Evolutionary conservation across 2,329 filamentous ascomycete species (phyloP), one percentile per base, ranked within the genome.

Genomic region (Pseudofabraea citricarpa): DNA sequence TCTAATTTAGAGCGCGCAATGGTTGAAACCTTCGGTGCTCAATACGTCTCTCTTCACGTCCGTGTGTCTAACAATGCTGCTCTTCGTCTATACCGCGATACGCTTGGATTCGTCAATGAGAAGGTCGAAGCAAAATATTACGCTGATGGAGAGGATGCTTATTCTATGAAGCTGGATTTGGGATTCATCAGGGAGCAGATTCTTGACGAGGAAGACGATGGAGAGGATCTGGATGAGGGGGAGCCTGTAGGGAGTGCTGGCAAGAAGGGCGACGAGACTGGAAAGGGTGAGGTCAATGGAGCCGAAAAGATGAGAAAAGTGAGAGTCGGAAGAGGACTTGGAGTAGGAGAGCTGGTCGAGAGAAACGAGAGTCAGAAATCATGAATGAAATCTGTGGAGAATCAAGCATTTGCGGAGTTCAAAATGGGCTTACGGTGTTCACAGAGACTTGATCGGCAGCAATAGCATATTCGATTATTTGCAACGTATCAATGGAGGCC

Each of bases 71-170:
- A 98, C 74, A 79, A 79, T 49, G 93, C 93, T 6, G 93, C 93
- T 20, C 79, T 95, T 50, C 87, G 87, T 58, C 79, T 98, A 18
- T 98, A 98, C 77, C 83, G 89, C 57, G 86, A 94, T 63, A 96
- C 90, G 0, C 80, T 96, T 1, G 84, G 88, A 43, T 97, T 96
- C 74, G 79, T 83, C 62, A 86, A 87, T 54, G 88, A 93, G 53
- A 93, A 90, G 72, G 81, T 85, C 9, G 89, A 95, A 68, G 64
- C 77, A 38, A 93, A 90, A 69, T 95, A 95, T 77, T 98, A 98
- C 64, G 93, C 93, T 45, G 93, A 98, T 65, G 91, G 91, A 47
- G 93, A 98, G 71, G 89, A 98, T 70, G 93, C 93, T 27, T 95
- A 83, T 63, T 87, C 82, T 61, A 98, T 98, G 93, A 83, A 83